These are phyloP conservation scores for Magnusiomyces sp. DNA, from an alignment of 1,139 yeast genomes.

Conservation along the genomic window DNA sequence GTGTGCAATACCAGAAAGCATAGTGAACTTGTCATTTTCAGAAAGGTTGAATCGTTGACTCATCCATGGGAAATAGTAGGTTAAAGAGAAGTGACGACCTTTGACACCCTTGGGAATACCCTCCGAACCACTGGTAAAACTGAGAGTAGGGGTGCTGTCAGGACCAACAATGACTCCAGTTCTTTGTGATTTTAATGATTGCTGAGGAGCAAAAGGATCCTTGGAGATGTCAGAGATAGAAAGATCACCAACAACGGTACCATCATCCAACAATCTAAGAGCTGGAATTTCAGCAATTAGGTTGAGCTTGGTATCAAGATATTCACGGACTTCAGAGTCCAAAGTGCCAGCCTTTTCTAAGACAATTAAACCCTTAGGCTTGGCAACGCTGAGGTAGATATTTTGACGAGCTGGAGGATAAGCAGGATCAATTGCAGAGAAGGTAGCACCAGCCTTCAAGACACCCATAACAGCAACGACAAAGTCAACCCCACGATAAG, in stretches of 20 bases:
- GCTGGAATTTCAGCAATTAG: slow-evolving; percentile 70
- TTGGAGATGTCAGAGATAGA: slow-evolving; percentile 20
- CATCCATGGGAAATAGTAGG: slow-evolving; percentile 99
- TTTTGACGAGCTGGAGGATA: slow-evolving; percentile 98
- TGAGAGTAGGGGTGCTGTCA: slow-evolving; percentile 90
- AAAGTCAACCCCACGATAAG: slow-evolving; percentile 93
- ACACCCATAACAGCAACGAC: slow-evolving; percentile 98
- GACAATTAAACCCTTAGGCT: slow-evolving; percentile 84
- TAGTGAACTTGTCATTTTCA: slow-evolving; percentile 81
- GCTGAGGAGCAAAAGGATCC: slow-evolving; percentile 48
- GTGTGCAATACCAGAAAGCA: slow-evolving; percentile 98
- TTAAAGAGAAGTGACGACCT: slow-evolving; percentile 93
- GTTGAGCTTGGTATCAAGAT: slow-evolving; percentile 60
- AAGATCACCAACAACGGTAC: slow-evolving; percentile 57
- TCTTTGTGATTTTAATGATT: slow-evolving; percentile 42
- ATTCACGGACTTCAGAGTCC: slow-evolving; percentile 67
- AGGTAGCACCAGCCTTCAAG: slow-evolving; percentile 95
- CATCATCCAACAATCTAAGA: slow-evolving; percentile 68
- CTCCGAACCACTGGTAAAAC: slow-evolving; percentile 97
- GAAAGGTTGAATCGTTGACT: slow-evolving; percentile 69
- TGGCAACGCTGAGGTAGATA: slow-evolving; percentile 83
- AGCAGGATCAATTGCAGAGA: slow-evolving; percentile 97
- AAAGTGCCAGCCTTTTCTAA: slow-evolving; percentile 82
- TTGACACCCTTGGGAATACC: slow-evolving; percentile 98
- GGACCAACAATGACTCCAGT: slow-evolving; percentile 97